Percentiles rank a stretch among this genome's conserved stretches.
Conservation (phyloP, 495 filamentous ascomycete species). For the Aspergillus conjunctus region DNA sequence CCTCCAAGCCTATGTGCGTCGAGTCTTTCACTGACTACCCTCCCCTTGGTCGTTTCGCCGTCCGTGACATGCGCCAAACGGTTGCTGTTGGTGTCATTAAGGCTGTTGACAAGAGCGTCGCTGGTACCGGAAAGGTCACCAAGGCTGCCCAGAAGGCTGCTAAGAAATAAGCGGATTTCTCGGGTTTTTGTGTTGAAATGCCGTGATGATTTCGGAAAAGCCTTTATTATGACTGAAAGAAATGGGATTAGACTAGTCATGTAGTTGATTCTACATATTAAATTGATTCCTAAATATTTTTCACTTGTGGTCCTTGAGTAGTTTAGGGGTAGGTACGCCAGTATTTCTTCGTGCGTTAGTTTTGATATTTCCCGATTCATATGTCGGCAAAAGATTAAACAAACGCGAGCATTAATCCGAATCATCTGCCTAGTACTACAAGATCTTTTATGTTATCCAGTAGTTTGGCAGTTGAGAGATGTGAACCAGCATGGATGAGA, state of each 20-base stretch:
- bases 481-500: too few relatives aligned
- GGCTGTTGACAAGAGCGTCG: conserved; percentile 76
- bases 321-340: neutral
- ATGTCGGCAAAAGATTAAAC: too few relatives aligned
- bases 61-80: conserved; percentile 86
- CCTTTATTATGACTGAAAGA: conserved; percentile 24
- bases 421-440: too few relatives aligned
- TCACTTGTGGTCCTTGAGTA: conserved; percentile 5
- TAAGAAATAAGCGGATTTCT: conserved; percentile 60
- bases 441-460: too few relatives aligned
- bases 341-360: neutral
- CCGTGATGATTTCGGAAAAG: conserved; percentile 21
- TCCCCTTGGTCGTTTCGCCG: conserved; percentile 97
- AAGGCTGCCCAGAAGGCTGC: conserved; percentile 69
- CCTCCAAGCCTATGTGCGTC: conserved; percentile 99
- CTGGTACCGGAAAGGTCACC: conserved; percentile 71
- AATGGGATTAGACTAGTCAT: conserved; percentile 24
- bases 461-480: too few relatives aligned
- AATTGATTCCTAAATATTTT: conserved; percentile 16
- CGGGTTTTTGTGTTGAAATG: conserved; percentile 11
- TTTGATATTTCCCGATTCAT: too few relatives aligned
- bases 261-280: conserved; percentile 21
- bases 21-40: conserved; percentile 99
- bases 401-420: too few relatives aligned
- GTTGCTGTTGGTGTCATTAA: conserved; percentile 98